Evolutionary conservation across 495 filamentous ascomycete species (phyloP).

Genomic region (Podospora fimiseda): DNA sequence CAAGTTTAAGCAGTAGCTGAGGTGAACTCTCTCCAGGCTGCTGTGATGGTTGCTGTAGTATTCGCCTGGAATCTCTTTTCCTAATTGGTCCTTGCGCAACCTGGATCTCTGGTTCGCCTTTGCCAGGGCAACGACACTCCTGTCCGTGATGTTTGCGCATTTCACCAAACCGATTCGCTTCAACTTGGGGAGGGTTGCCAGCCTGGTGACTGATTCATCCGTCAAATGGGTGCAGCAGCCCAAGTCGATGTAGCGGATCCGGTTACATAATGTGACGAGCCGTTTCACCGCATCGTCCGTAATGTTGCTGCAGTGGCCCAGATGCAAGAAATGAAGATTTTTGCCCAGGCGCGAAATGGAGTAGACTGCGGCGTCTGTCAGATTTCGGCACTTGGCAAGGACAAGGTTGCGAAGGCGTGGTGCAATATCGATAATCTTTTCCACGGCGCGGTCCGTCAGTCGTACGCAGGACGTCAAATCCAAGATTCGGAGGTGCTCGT

Average conservation of each 20-base stretch:
- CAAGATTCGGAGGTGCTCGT: slow-evolving; percentile 84
- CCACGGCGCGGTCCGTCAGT: slow-evolving; percentile 77
- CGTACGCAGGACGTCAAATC: slow-evolving; percentile 84
- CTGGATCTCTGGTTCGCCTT: slow-evolving; percentile 46
- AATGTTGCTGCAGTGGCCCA: slow-evolving; percentile 88
- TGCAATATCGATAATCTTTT: slow-evolving; percentile 77
- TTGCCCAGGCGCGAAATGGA: slow-evolving; percentile 87
- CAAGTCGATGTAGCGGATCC: slow-evolving; percentile 94
- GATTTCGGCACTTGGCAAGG: slow-evolving; percentile 84
- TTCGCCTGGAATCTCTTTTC: slow-evolving; percentile 26
- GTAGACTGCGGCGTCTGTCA: slow-evolving; percentile 84
- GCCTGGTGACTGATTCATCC: slow-evolving; percentile 73
- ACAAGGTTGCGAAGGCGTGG: slow-evolving; percentile 89
- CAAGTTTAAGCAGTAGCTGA: slow-evolving; percentile 87
- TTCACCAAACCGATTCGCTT: slow-evolving; percentile 94
- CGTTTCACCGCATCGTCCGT: slow-evolving; percentile 80
- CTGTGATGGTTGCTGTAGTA: slow-evolving; percentile 43
- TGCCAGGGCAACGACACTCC: slow-evolving; percentile 78
- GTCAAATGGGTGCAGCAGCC: slow-evolving; percentile 91
- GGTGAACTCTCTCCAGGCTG: slow-evolving; percentile 83
- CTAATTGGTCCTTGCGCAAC: slow-evolving; percentile 45
- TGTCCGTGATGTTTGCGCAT: slow-evolving; percentile 80
- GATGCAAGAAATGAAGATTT: slow-evolving; percentile 91
- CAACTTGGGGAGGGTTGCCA: slow-evolving; percentile 85
- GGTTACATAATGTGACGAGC: slow-evolving; percentile 78